Evolutionary conservation across 2,329 filamentous ascomycete genomes (phyloP).

Genomic region (Chrysosporium keratinophilum): DNA sequence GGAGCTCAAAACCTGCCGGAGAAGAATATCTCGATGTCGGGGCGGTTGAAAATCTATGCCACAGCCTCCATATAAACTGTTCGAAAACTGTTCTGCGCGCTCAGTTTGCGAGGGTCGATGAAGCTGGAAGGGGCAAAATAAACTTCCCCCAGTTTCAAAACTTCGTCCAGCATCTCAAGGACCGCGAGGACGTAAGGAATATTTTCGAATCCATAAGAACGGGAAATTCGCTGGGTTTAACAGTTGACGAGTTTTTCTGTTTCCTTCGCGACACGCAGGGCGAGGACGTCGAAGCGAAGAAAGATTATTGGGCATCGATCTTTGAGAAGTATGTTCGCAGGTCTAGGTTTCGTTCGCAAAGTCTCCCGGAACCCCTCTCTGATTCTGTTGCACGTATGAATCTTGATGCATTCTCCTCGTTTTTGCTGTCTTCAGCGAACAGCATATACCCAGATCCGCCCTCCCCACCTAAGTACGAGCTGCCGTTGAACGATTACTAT

Average conservation of each 20-base stretch:
- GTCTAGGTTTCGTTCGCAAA: constrained; percentile 42
- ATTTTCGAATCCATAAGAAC: constrained; percentile 57
- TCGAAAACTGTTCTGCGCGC: constrained; percentile 61
- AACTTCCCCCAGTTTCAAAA: constrained; percentile 71
- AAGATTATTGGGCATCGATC: constrained; percentile 55
- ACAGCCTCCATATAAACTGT: constrained; percentile 84
- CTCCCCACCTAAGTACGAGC: constrained; percentile 57
- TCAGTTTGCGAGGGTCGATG: constrained; percentile 65
- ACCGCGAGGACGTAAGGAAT: constrained; percentile 65
- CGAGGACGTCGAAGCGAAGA: constrained; percentile 61
- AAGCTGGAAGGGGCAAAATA: constrained; percentile 53
- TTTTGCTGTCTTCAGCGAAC: constrained; percentile 65
- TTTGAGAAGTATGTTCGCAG: constrained; percentile 62
- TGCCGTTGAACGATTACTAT: constrained; percentile 91
- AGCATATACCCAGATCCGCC: constrained; percentile 53
- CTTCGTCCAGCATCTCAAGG: constrained; percentile 74
- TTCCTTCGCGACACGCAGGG: constrained; percentile 67
- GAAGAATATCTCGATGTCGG: constrained; percentile 65
- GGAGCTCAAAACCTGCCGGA: constrained; percentile 36
- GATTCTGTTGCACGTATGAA: constrained; percentile 54
- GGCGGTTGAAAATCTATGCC: constrained; percentile 73
- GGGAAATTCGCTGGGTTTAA: constrained; percentile 55
- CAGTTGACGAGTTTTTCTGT: constrained; percentile 58
- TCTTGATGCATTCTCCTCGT: constrained; percentile 66
- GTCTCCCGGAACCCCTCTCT: constrained; percentile 34